These are phyloP conservation scores for Lodderomyces orthopsilosis DNA, from an alignment of 1,139 yeast species.

Conservation along the genomic window DNA sequence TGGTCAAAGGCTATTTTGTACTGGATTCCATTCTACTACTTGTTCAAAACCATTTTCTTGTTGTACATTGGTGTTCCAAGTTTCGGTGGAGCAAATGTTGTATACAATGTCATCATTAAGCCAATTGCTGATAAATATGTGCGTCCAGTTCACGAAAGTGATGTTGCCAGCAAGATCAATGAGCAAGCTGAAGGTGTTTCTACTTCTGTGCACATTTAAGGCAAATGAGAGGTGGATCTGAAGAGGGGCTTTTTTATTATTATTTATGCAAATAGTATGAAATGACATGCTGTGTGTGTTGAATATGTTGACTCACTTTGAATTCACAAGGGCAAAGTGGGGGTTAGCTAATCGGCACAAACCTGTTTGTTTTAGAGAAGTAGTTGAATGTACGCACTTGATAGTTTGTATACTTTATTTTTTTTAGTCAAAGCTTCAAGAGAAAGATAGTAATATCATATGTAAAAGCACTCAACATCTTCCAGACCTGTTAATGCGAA, in stretches of 20 bases:
- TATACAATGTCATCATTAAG: conserved; percentile 62
- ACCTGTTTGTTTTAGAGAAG: too few species aligned
- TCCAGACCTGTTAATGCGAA: conserved; percentile 14
- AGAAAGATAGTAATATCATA: background rate
- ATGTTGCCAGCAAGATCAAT: conserved; percentile 35
- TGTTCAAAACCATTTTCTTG: conserved; percentile 85
- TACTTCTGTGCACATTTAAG: conserved; percentile 14
- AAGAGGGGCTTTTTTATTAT: background rate
- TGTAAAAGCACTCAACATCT: conserved; percentile 15
- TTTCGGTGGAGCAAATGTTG: conserved; percentile 76
- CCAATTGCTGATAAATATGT: conserved; percentile 70
- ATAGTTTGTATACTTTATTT: too few species aligned
- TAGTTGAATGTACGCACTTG: too few species aligned
- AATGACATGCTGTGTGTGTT: too few species aligned
- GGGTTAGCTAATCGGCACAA: too few species aligned
- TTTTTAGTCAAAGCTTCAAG: background rate
- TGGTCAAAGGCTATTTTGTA: conserved; percentile 91
- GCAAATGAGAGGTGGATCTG: background rate
- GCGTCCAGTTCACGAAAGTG: conserved; percentile 12
- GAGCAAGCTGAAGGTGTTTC: conserved; percentile 53
- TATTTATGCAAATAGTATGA: too few species aligned
- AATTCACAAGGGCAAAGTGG: too few species aligned
- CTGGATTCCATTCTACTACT: conserved; percentile 96
- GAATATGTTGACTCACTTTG: too few species aligned
- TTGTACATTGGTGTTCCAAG: conserved; percentile 86